These are phyloP conservation scores for Orbilia oligospora DNA, from an alignment of 2,329 filamentous ascomycete genomes.

Conservation along the genomic window DNA sequence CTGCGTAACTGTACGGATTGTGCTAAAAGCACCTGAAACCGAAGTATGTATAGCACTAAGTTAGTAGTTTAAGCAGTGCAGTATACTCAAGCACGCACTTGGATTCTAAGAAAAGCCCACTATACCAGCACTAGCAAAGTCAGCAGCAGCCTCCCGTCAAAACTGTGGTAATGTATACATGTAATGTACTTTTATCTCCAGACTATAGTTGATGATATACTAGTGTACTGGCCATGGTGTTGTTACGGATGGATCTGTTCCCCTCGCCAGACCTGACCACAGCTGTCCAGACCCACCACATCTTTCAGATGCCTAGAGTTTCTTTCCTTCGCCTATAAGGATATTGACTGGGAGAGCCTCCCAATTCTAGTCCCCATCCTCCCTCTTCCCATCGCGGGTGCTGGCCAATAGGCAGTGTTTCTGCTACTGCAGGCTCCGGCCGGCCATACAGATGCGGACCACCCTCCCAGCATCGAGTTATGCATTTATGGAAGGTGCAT, in stretches of 20 bases:
- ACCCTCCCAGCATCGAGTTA: slow-evolving; percentile 27
- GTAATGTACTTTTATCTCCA: background rate
- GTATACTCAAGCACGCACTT: too few species aligned
- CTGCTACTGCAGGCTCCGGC: slow-evolving; percentile 3
- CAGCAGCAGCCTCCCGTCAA: too few species aligned
- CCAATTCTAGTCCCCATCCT: slow-evolving; percentile 15
- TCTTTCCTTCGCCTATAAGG: slow-evolving; percentile 54
- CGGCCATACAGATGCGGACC: slow-evolving; percentile 12
- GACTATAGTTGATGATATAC: too few species aligned
- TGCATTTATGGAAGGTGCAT: slow-evolving; percentile 49
- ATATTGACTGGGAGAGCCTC: slow-evolving; percentile 49
- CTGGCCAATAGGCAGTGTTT: slow-evolving; percentile 16
- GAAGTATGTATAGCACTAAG: background rate
- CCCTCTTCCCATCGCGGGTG: slow-evolving; percentile 5
- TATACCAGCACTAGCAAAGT: too few species aligned
- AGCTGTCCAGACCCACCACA: slow-evolving; percentile 29
- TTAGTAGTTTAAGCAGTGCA: background rate
- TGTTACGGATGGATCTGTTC: slow-evolving; percentile 8
- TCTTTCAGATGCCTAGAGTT: slow-evolving; percentile 47
- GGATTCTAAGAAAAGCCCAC: too few species aligned
- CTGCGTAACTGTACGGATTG: slow-evolving; percentile 12
- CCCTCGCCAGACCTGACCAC: slow-evolving; percentile 14
- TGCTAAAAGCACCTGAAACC: slow-evolving; percentile 11
- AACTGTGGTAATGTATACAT: too few species aligned
- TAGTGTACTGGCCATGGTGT: slow-evolving; percentile 47